Evolutionary conservation across 2,329 filamentous ascomycete genomes (phyloP), one percentile per base, ranked within the genome.

Genomic region (Furcasterigmium furcatum): DNA sequence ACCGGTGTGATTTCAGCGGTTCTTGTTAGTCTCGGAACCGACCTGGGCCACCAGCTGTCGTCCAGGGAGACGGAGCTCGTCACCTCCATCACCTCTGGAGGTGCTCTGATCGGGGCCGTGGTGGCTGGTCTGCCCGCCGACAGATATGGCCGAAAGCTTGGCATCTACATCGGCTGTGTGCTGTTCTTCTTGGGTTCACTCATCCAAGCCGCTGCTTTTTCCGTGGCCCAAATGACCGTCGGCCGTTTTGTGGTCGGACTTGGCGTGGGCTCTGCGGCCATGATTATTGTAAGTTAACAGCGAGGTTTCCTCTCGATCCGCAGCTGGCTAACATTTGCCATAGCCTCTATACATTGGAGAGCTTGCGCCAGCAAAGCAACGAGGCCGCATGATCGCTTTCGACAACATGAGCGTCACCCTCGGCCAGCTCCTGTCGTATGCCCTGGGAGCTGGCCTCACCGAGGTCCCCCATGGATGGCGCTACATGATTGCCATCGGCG

Each of bases 71-170:
- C 76, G 50, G 74, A 79, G 50, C 59, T 78, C 22, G 68, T 79
- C 29, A 79, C 76, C 1, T 76, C 75, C 0, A 65, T 79, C 16
- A 75, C 70, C 24, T 74, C 70, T 12, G 74, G 70, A 24, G 76
- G 70, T 21, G 70, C 71, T 2, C 64, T 76, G 35, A 55, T 73
- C 9, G 71, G 70, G 8, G 66, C 69, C 44, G 58, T 69, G 27
- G 54, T 61, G 21, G 64, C 63, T n/a, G 65, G 64, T 36, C 51
- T 61, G 5, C 60, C 62, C 1, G 65, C 67, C 14, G 67, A 72
- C 49, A 51, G 60, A 44, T 67, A 61, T 34, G 68, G 68, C 14
- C 63, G 68, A 32, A 70, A 70, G 53, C 55, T 54, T 29, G 61
- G 61, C 3, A 70, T 73, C 47, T 72, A 67, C 48, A 49, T 66